A percentile compares a stretch with the other conserved stretches of the same genome.
Conservation (phyloP, 345 rosid genomes). For the Abelmoschus esculentus region DNA sequence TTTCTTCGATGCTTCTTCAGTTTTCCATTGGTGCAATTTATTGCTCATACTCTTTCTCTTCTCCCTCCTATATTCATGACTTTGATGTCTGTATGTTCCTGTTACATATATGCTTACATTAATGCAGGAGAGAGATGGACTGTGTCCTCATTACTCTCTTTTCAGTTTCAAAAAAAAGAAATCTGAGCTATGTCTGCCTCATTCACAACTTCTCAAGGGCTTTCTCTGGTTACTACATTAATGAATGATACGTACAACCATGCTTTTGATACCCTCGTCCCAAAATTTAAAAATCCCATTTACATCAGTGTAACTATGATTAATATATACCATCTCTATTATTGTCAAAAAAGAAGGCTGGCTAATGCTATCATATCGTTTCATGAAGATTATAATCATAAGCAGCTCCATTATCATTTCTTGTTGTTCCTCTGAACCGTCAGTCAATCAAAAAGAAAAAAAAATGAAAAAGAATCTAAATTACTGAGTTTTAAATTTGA, state of each 20-base stretch:
- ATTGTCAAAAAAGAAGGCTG: conserved; percentile 26
- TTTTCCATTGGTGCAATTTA: conserved; percentile 28
- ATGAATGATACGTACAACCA: conserved; percentile 21
- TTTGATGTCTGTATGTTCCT: conserved; percentile 25
- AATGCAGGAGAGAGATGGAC: conserved; percentile 20
- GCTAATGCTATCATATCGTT: conserved; percentile 27
- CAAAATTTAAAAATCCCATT: conserved; percentile 17
- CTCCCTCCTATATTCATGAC: conserved; percentile 13
- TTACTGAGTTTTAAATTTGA: background rate
- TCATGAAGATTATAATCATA: conserved; percentile 18
- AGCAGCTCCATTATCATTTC: conserved; percentile 18
- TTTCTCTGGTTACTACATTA: conserved; percentile 33
- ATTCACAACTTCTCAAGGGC: conserved; percentile 29
- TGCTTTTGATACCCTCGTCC: background rate
- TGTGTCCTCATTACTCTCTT: background rate
- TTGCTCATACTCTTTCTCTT: conserved; percentile 10
- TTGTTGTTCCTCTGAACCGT: conserved; percentile 31
- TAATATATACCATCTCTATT: conserved; percentile 15
- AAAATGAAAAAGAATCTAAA: conserved; percentile 11
- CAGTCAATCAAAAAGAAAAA: conserved; percentile 23
- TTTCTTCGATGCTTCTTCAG: conserved; percentile 16
- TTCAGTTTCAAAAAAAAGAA: conserved; percentile 11
- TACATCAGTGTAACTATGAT: conserved; percentile 23
- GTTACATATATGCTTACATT: conserved; percentile 24
- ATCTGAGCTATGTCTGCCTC: conserved; percentile 6